Evolutionary conservation across 73 alveolate species (phyloP).

Genomic region (Stentor roeselii): DNA sequence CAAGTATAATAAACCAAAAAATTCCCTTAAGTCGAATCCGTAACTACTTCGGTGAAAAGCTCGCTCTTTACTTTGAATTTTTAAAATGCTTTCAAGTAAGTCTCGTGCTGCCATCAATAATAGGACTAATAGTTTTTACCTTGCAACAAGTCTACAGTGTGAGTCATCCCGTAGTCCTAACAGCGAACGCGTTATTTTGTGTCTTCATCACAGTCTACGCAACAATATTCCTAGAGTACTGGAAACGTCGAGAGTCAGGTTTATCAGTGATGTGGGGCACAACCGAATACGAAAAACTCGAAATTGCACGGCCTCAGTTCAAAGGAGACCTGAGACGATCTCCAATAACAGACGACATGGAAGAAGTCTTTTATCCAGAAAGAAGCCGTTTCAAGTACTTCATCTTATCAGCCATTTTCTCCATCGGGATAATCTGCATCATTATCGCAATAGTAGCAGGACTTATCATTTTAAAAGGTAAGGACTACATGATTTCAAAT

Average conservation of each 20-base stretch:
- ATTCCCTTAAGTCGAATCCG: conserved; percentile 2
- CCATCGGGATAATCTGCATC: not conserved
- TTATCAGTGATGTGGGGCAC: conserved; percentile 42
- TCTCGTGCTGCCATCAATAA: not conserved
- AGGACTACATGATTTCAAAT: not conserved
- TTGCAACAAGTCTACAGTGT: not conserved
- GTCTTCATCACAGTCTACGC: conserved; percentile 30
- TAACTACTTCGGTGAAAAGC: conserved; percentile 26
- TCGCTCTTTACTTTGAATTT: conserved; percentile 20
- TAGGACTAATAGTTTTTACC: conserved; percentile 29
- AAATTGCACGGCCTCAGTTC: conserved; percentile 30
- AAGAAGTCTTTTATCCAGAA: conserved; percentile 29
- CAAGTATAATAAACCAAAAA: not conserved
- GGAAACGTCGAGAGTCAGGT: conserved; percentile 30
- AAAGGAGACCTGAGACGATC: conserved; percentile 36
- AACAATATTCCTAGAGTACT: conserved; percentile 30
- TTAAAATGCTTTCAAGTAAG: not conserved
- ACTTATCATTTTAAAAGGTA: not conserved
- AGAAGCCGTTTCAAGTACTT: not conserved
- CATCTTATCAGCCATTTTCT: not conserved
- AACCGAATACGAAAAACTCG: conserved; percentile 39
- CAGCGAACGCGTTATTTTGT: conserved; percentile 27
- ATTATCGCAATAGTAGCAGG: not conserved
- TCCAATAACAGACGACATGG: conserved; percentile 37
- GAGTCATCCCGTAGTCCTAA: not conserved